A percentile compares a stretch with the other conserved stretches of the same genome.
These are phyloP conservation scores for Wickerhamiella australiensis DNA, from an alignment of 805 yeast species.

Conservation along the genomic window DNA sequence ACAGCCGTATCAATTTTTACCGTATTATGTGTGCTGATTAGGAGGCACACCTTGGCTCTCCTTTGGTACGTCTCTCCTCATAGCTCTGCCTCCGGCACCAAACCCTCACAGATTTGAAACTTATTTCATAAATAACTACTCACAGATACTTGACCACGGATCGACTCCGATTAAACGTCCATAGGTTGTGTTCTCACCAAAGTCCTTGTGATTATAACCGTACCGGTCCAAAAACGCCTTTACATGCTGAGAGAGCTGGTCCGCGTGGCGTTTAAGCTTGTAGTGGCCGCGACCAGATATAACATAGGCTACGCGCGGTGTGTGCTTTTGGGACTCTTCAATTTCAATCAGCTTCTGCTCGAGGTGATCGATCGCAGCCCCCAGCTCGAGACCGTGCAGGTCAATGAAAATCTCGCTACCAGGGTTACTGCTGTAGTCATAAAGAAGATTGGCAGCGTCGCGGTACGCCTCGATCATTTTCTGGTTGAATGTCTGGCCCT, in stretches of 20 bases:
- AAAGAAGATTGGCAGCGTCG: constrained; percentile 23
- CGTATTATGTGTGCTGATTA: too few relatives aligned
- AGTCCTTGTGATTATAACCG: constrained; percentile 32
- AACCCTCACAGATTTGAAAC: too few relatives aligned
- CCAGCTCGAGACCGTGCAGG: constrained; percentile 29
- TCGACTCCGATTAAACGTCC: constrained; percentile 34
- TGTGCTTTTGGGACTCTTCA: constrained; percentile 19
- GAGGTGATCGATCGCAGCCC: constrained; percentile 26
- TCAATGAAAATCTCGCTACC: constrained; percentile 26
- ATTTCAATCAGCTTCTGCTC: constrained; percentile 20
- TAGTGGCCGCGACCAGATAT: constrained; percentile 29
- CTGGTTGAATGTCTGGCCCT: constrained; percentile 27
- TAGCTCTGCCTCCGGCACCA: too few relatives aligned
- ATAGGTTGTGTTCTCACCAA: constrained; percentile 26
- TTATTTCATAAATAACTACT: neutral
- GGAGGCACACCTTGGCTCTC: too few relatives aligned
- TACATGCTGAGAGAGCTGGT: constrained; percentile 26
- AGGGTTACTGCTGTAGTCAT: constrained; percentile 20
- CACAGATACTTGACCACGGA: constrained; percentile 27
- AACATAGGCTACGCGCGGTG: constrained; percentile 25
- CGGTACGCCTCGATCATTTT: constrained; percentile 23
- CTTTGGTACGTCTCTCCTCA: too few relatives aligned
- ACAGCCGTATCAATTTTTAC: too few relatives aligned
- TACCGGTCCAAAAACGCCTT: constrained; percentile 27
- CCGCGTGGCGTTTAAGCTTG: constrained; percentile 20